Evolutionary conservation across 208 protist genomes (phyloP).

Genomic region (Eutreptiella sp.): DNA sequence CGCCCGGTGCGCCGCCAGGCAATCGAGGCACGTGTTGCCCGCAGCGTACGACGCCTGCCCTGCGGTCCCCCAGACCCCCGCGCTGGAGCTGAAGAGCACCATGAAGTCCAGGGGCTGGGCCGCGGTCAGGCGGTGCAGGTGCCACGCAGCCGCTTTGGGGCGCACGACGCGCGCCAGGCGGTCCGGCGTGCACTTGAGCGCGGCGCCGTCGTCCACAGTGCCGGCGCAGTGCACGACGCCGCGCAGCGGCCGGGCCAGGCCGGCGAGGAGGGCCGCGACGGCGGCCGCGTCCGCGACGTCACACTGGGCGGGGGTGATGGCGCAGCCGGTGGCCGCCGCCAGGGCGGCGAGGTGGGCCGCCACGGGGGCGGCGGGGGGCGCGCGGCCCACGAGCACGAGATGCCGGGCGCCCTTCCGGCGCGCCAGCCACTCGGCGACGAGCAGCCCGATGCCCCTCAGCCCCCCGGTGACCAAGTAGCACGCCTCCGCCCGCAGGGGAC

Average conservation of each 20-base stretch:
- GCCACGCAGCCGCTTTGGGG: constrained; percentile 1
- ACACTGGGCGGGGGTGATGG: no score
- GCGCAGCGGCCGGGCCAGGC: neutral
- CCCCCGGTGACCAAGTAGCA: neutral
- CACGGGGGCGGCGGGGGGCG: no score
- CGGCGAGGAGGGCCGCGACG: neutral
- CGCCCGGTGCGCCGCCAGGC: neutral
- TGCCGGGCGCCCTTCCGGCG: neutral
- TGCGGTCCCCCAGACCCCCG: neutral
- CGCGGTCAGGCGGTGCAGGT: neutral
- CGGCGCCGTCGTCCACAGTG: constrained; percentile 1
- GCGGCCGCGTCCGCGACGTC: neutral
- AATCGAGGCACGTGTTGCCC: constrained; percentile 14
- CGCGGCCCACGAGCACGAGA: no score
- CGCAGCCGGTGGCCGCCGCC: no score
- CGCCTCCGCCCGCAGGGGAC: neutral
- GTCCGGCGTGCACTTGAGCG: neutral
- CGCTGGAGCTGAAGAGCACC: neutral
- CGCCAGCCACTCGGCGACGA: neutral
- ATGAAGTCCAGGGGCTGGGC: neutral
- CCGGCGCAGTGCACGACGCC: constrained; percentile 14
- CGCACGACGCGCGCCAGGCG: neutral
- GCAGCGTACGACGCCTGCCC: constrained; percentile 14
- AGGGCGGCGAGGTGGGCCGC: no score
- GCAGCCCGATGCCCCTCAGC: neutral